phyloP scores from a whole-genome alignment of 345 rosid species.

The Euphorbia pulcherrima region DNA sequence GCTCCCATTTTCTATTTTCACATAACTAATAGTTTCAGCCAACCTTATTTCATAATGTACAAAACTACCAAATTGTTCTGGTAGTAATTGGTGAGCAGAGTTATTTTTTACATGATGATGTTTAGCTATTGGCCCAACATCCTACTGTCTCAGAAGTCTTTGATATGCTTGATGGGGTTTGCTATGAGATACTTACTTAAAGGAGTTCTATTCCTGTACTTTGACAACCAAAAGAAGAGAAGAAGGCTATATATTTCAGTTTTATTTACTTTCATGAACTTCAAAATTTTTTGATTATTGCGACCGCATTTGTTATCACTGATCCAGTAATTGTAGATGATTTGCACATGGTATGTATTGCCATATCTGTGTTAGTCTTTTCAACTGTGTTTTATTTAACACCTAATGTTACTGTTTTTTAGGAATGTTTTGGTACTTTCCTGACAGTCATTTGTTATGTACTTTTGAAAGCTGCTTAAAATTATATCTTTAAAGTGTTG shows the following conservation, averaged over 20 bases:
- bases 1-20: neutral
- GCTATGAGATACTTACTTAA: neutral
- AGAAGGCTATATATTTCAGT: neutral
- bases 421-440: neutral
- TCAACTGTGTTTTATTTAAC: neutral
- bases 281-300: neutral
- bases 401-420: neutral
- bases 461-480: neutral
- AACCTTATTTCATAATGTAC: neutral
- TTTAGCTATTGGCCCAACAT: neutral
- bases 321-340: neutral
- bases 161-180: neutral
- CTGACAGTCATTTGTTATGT: neutral
- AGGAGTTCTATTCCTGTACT: neutral
- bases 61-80: neutral
- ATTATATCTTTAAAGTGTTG: neutral
- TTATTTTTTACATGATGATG: neutral
- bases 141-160: neutral
- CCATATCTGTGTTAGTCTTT: neutral
- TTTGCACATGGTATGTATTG: neutral
- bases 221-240: neutral
- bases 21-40: neutral
- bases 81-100: neutral
- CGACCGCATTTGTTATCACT: neutral
- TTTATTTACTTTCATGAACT: neutral